Evolutionary conservation across 2,329 filamentous ascomycete genomes (phyloP).

Genomic region (Pseudogymnoascus verrucosus): DNA sequence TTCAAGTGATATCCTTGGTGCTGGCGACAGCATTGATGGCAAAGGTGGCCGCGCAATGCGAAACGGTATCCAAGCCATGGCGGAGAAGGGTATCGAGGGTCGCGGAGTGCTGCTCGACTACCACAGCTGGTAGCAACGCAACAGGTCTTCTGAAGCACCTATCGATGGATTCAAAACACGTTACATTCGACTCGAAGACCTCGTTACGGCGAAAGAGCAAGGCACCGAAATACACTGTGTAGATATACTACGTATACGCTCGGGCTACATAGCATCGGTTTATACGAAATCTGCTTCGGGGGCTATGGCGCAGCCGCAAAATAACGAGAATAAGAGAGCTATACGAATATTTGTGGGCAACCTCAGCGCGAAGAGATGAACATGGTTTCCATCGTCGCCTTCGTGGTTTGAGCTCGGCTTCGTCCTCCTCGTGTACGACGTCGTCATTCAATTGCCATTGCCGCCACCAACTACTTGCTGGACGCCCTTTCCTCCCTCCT

Average conservation of each 20-base stretch:
- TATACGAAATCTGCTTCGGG: constrained; percentile 26
- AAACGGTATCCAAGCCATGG: constrained; percentile 40
- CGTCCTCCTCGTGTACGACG: too few species aligned
- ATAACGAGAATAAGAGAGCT: too few species aligned
- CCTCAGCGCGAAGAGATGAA: too few species aligned
- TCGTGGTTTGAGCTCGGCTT: too few species aligned
- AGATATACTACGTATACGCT: constrained; percentile 41
- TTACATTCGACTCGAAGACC: constrained; percentile 30
- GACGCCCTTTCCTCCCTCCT: too few species aligned
- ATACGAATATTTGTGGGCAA: too few species aligned
- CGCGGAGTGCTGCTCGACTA: constrained; percentile 46
- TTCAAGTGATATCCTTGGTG: constrained; percentile 24
- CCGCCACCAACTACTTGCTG: too few species aligned
- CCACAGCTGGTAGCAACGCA: constrained; percentile 31
- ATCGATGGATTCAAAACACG: constrained; percentile 30
- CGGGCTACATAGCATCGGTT: constrained; percentile 33
- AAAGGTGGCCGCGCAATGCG: constrained; percentile 21
- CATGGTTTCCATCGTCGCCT: too few species aligned
- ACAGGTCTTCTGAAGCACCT: constrained; percentile 29
- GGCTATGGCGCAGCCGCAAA: constrained; percentile 25
- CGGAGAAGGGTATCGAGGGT: constrained; percentile 46
- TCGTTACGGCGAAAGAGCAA: constrained; percentile 37
- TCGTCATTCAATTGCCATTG: too few species aligned
- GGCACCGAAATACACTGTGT: constrained; percentile 39
- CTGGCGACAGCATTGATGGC: constrained; percentile 22